Conservation (phyloP, 331 rosid species). For the Cydonia oblonga region DNA sequence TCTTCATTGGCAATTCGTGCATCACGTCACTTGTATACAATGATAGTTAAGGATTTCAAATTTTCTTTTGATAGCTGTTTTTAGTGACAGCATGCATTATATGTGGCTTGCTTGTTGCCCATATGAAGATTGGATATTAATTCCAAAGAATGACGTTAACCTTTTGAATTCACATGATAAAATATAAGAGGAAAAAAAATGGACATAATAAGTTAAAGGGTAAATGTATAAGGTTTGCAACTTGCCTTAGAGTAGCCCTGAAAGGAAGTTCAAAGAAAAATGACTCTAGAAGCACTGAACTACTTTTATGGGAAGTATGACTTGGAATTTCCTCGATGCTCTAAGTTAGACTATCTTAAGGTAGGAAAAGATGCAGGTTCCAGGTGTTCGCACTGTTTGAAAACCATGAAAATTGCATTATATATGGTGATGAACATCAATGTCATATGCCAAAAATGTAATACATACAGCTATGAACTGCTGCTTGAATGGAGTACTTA, state of each 20-base stretch:
- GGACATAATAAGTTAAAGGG: not conserved
- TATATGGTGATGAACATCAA: not conserved
- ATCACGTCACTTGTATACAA: not conserved
- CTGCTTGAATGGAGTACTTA: not conserved
- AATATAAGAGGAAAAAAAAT: not conserved
- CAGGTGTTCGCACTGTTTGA: not conserved
- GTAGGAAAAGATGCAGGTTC: not conserved
- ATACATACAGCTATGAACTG: not conserved
- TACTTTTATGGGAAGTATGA: not conserved
- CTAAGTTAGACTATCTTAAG: not conserved
- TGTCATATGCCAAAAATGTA: not conserved
- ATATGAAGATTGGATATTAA: not conserved
- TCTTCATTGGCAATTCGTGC: not conserved
- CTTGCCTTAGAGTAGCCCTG: not conserved
- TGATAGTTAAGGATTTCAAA: not conserved
- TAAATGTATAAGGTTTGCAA: not conserved
- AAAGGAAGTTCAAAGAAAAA: not conserved
- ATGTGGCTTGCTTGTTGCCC: not conserved
- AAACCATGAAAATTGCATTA: not conserved
- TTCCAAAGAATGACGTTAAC: not conserved
- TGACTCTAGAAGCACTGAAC: not conserved
- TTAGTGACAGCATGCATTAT: not conserved
- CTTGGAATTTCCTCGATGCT: not conserved
- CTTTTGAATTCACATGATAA: not conserved
- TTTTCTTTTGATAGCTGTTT: not conserved